Evolutionary conservation across 441 rosid species (phyloP), one percentile per base, ranked within the genome.

Genomic region (Adansonia grandidieri): DNA sequence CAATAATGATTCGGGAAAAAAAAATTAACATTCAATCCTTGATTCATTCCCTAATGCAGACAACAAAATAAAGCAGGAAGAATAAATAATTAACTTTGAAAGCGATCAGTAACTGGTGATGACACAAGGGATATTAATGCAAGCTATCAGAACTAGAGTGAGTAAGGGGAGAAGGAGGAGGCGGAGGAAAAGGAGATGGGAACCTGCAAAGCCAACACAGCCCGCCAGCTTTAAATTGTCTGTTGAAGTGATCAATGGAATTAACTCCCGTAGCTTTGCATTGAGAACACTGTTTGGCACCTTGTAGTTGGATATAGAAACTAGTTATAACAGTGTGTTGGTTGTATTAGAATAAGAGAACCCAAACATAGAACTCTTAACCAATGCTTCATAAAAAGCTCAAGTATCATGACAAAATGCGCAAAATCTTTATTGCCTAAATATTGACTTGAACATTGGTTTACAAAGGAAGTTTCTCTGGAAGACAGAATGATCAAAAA

Each of bases 131-230:
- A 5, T 20, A 42, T 4, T 40, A 40, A 37, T 3, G n/a, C 40
- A 58, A 61, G 57, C 45, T 61, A 61, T 22, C 4, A 17, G 2
- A 76, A 24, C 28, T 42, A 11, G 57, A 17, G 71, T 0, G 3
- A 28, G 42, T 44, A 37, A 60, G 24, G 28, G 13, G 62, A 62
- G 79, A 66, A 40, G 32, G 45, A 53, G 24, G 53, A 66, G n/a
- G 28, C 28, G 0, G 53, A 7, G 9, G 53, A 17, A 42, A 2
- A 42, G 28, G 24, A 58, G 11, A 71, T 14, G 48, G 68, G 22
- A 50, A 93, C 99, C 99, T 90, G 95, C 99, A 96, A 69, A 96
- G 98, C 99, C 98, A 96, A 81, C 99, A 96, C 79, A 89, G 80
- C 1, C 79, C 94, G 54, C 99, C 98, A 9, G 95, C 98, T 87